Conservation (phyloP, 306 rosid genomes). For the Inga oerstediana region DNA sequence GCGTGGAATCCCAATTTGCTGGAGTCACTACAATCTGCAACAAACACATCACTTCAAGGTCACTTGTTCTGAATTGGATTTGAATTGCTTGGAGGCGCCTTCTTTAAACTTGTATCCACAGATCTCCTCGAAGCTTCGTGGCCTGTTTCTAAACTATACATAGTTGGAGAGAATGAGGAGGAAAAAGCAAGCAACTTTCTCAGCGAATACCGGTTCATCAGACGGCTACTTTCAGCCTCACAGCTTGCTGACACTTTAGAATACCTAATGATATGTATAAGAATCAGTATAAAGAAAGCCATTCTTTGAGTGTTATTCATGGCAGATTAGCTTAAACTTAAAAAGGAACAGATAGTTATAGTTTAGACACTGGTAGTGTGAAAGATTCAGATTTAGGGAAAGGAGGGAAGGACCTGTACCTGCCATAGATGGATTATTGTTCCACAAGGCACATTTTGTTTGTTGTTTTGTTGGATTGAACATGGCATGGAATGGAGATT, state of each 20-base stretch:
- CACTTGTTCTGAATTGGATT: conserved; percentile 72
- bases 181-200: conserved; percentile 50
- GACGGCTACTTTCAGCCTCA: conserved; percentile 33
- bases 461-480: conserved; percentile 47
- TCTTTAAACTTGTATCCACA: conserved; percentile 53
- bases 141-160: conserved; percentile 37
- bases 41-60: conserved; percentile 2
- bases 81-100: conserved; percentile 65
- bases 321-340: conserved; percentile 35
- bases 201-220: conserved; percentile 32
- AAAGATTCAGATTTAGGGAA: conserved; percentile 43
- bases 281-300: conserved; percentile 48
- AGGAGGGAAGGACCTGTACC: conserved; percentile 26
- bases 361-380: conserved; percentile 22
- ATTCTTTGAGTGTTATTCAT: conserved; percentile 56
- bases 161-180: conserved; percentile 40
- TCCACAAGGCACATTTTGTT: conserved; percentile 35
- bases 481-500: conserved; percentile 65
- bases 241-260: conserved; percentile 41
- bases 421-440: conserved; percentile 30
- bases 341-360: conserved; percentile 8
- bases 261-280: conserved; percentile 37
- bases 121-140: conserved; percentile 50
- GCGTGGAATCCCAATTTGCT: conserved; percentile 31
- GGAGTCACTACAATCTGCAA: conserved; percentile 41